Base-by-base conservation (phyloP, 2,329 filamentous ascomycete genomes). In the Ciborinia camelliae region DNA sequence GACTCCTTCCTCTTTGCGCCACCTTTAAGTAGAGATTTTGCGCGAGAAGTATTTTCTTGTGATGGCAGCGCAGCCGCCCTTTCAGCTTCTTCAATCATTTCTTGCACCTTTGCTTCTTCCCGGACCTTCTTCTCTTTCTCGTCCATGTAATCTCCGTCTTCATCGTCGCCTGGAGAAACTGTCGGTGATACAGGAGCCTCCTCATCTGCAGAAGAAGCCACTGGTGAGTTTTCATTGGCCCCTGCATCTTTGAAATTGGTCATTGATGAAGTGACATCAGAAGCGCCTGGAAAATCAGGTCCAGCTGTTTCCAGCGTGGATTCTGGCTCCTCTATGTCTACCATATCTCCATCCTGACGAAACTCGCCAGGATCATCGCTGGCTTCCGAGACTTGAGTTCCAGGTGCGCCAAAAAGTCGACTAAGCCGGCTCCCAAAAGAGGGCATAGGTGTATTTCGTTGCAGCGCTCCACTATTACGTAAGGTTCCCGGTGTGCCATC, bases 1-100 rank as follows among this genome's bases (percentile, higher is more conserved):
- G 81, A 79, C 67, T 86, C 81, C 71, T 87, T 89, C 63, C 82
- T 81, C 70, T 76, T 84, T 2, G 78, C 76, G n/a, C 79, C 75
- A 18, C 82, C 80, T 71, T 84, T 87, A 41, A 89, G 75, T 15
- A 86, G 50, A 9, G 28, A 43, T 62, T 73, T 73, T 10, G 72
- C 68, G 26, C 73, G 70, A 37, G 69, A 62, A 4, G 67, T 30
- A 30, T 73, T 74, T 37, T 74, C 73, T 53, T 73, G 68, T 4
- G 71, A 72, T 10, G 68, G 69, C 8, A 66, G 60, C 18, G 62
- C 45, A 23, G 69, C 71, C 8, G 67, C 65, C 43, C 72, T 68
- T 66, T 76, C 73, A 14, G 68, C 73, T 35, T 70, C 67, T 37
- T 72, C 47, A 12, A 76, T 75, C 70, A 75, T 72, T 48, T 73